Evolutionary conservation across 2,329 filamentous ascomycete species (phyloP).

Genomic region (Pseudogymnoascus sp.): DNA sequence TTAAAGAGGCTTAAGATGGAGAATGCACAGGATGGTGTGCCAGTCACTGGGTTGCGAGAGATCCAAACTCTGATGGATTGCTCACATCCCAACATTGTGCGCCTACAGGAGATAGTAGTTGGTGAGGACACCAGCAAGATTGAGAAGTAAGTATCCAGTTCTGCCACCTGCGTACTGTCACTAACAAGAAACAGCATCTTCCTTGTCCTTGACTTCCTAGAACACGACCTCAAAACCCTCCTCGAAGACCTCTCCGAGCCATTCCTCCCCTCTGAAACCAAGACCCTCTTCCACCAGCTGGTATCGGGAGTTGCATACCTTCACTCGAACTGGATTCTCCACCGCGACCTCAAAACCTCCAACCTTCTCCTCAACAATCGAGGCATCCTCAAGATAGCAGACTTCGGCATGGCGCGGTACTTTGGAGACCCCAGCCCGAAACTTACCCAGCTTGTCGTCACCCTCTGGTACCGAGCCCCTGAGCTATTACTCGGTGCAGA

Average conservation of each 20-base stretch:
- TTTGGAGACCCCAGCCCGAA: constrained; percentile 70
- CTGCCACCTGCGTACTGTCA: constrained; percentile 14
- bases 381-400: constrained; percentile 88
- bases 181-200: constrained; percentile 57
- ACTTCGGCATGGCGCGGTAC: constrained; percentile 96
- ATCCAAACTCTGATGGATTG: constrained; percentile 85
- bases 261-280: constrained; percentile 86
- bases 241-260: constrained; percentile 92
- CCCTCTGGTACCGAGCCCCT: constrained; percentile 91
- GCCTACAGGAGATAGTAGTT: constrained; percentile 75
- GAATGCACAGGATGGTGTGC: constrained; percentile 63
- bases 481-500: constrained; percentile 79
- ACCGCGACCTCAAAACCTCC: constrained; percentile 88
- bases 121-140: constrained; percentile 52
- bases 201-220: constrained; percentile 93
- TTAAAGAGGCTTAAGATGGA: constrained; percentile 93
- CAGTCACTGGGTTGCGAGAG: constrained; percentile 86
- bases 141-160: constrained; percentile 41
- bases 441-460: constrained; percentile 89
- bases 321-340: constrained; percentile 84
- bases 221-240: constrained; percentile 91
- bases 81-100: constrained; percentile 74
- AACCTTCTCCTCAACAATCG: constrained; percentile 95
- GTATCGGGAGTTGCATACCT: constrained; percentile 75
- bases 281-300: constrained; percentile 81